Evolutionary conservation across 176 grass and related monocot species (phyloP).

Genomic region (Rhynchospora pubera): DNA sequence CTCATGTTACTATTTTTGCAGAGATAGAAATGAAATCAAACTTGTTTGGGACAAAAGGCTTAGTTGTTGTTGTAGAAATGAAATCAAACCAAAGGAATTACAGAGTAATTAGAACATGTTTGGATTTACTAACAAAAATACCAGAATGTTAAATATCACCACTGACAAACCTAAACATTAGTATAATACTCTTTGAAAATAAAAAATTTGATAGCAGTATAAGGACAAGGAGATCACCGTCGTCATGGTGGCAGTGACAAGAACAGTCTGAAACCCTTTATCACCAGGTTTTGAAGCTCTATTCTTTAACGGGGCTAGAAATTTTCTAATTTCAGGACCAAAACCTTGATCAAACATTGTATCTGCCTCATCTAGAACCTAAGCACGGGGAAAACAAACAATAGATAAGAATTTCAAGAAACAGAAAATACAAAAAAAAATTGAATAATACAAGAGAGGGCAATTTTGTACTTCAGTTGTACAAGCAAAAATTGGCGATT

Average conservation of each 20-base stretch:
- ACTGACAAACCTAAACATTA: not conserved
- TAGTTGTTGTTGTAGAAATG: no score
- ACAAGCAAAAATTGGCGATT: not conserved
- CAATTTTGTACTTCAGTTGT: not conserved
- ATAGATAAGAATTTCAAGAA: not conserved
- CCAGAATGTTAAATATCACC: not conserved
- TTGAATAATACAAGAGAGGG: not conserved
- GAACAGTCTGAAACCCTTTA: constrained; percentile 86
- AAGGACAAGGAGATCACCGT: constrained; percentile 34
- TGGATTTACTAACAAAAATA: not conserved
- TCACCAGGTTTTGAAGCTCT: constrained; percentile 61
- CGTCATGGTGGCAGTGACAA: constrained; percentile 87
- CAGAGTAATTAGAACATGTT: not conserved
- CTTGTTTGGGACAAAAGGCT: no score
- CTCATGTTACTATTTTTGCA: not conserved
- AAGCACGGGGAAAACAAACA: not conserved
- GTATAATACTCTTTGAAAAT: not conserved
- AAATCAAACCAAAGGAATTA: not conserved
- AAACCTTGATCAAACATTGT: constrained; percentile 99
- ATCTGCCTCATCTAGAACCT: constrained; percentile 98
- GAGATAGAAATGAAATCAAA: not conserved
- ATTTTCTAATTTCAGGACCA: constrained; percentile 76
- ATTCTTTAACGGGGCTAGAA: constrained; percentile 81
- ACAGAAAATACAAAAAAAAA: not conserved
- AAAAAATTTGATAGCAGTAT: not conserved